Base-by-base conservation (phyloP, 257 asterid species). In the Solanum habrochaites region DNA sequence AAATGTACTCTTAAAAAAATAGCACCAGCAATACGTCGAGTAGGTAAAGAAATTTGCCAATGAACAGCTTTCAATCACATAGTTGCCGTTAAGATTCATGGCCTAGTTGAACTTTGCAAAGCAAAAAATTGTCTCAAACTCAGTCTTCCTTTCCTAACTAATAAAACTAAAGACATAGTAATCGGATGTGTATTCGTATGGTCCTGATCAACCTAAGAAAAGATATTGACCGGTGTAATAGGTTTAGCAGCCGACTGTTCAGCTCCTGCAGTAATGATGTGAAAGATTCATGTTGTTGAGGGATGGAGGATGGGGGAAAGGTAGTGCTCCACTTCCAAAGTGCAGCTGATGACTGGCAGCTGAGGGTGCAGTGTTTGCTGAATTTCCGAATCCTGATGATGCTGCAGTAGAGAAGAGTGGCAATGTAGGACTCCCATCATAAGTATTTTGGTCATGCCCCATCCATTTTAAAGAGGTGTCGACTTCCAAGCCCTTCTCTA, bases 331-430 rank as follows among this genome's bases (percentile, higher is more conserved):
- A 66, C 49, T 85, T 31, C 88, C 60, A 85, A 87, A 90, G 35
- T 90, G 91, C 40, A 89, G 86, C 90, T 89, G 92, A 85, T 90
- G 91, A 60, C 8, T 69, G 89, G 88, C 87, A 67, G 93, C 91
- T 88, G 92, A 25, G 9, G 83, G 37, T 8, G 40, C 83, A 78
- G 25, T 78, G 42, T 13, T 89, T 72, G 87, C 91, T 87, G 97
- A 89, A 87, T 91, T 93, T 82, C 89, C 93, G 98, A 96, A 96
- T 96, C 99, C 97, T 94, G 98, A 96, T 96, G 98, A 96, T 95
- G 64, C 99, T 96, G 99, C 98, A 92, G 93, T 90, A 88, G 94
- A 91, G 90, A 93, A 93, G 91, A 92, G 89, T 25, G 92, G 88
- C 80, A 85, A 88, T 45, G 90, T 90, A 69, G 89, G 88, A 85